phyloP scores from a whole-genome alignment of 139 green algal genomes.

The Picochlorum sp. region DNA sequence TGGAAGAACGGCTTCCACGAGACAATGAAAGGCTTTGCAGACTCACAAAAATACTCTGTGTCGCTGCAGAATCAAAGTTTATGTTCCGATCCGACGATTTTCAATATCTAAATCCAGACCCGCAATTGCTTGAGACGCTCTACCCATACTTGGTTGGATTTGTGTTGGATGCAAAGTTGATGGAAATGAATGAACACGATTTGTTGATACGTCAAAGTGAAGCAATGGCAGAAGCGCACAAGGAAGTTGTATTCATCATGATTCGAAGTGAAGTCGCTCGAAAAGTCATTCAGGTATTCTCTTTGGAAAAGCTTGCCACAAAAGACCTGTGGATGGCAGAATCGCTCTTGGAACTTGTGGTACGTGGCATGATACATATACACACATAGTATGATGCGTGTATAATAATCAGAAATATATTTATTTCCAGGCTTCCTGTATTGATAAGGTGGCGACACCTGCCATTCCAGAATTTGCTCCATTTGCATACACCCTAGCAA shows the following conservation, averaged over 20 bases:
- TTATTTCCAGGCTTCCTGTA: constrained; percentile 4
- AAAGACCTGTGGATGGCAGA: constrained; percentile 33
- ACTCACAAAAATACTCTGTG: constrained; percentile 53
- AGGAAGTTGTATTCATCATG: constrained; percentile 33
- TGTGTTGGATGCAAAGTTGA: constrained; percentile 34
- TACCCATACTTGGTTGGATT: constrained; percentile 34
- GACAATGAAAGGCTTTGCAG: constrained; percentile 43
- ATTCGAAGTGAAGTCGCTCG: constrained; percentile 32
- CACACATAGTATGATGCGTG: no score
- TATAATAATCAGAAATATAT: background rate
- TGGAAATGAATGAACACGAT: constrained; percentile 10
- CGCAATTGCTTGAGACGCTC: constrained; percentile 32
- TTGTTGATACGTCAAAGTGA: background rate
- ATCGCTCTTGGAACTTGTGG: constrained; percentile 33
- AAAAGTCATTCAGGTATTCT: constrained; percentile 33
- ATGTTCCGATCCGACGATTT: constrained; percentile 30
- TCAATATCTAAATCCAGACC: constrained; percentile 18
- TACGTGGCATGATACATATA: background rate
- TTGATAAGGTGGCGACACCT: background rate
- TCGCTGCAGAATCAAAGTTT: constrained; percentile 12
- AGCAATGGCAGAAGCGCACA: background rate
- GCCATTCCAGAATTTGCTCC: constrained; percentile 45
- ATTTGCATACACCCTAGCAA: constrained; percentile 49
- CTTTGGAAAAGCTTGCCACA: constrained; percentile 35
- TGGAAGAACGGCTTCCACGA: constrained; percentile 27